Conservation (phyloP, 345 rosid species). For the Cardamine resedifolia region DNA sequence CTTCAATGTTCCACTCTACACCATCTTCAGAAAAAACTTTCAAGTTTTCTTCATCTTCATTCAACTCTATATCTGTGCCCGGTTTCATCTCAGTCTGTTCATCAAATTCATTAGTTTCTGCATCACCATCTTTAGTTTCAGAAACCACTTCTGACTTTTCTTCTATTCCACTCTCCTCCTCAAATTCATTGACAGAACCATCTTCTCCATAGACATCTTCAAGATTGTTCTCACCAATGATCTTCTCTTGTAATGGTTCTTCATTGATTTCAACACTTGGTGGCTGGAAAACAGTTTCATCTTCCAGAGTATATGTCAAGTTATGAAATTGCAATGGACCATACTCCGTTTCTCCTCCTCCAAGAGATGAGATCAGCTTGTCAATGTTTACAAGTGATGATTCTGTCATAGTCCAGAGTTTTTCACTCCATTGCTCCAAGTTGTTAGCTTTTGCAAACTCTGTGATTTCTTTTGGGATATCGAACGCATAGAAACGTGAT, state of each 20-base stretch:
- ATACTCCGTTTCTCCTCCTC: constrained; percentile 21
- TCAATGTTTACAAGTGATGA: constrained; percentile 38
- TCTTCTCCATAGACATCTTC: background rate
- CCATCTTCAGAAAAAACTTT: background rate
- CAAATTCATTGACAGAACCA: constrained; percentile 2
- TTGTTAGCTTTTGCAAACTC: constrained; percentile 37
- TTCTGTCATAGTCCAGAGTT: constrained; percentile 41
- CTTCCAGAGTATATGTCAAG: constrained; percentile 49
- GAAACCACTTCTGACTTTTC: constrained; percentile 8
- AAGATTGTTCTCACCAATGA: constrained; percentile 8
- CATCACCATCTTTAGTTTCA: constrained; percentile 14
- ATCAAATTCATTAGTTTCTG: background rate
- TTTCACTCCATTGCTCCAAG: constrained; percentile 40
- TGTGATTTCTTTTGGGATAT: constrained; percentile 46
- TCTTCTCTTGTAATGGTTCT: constrained; percentile 6
- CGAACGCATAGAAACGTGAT: constrained; percentile 34
- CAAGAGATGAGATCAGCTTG: constrained; percentile 39
- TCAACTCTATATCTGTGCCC: background rate
- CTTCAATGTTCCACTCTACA: background rate
- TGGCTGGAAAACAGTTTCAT: constrained; percentile 30
- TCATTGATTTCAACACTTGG: constrained; percentile 27
- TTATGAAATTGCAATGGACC: constrained; percentile 49
- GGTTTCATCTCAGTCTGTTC: constrained; percentile 23
- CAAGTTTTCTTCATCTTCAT: constrained; percentile 2
- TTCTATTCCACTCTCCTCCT: constrained; percentile 4